A percentile compares a stretch with the other conserved stretches of the same genome.
Conservation (phyloP, 164 flowering plant genomes). For the grape (Vitis vinifera) region DNA sequence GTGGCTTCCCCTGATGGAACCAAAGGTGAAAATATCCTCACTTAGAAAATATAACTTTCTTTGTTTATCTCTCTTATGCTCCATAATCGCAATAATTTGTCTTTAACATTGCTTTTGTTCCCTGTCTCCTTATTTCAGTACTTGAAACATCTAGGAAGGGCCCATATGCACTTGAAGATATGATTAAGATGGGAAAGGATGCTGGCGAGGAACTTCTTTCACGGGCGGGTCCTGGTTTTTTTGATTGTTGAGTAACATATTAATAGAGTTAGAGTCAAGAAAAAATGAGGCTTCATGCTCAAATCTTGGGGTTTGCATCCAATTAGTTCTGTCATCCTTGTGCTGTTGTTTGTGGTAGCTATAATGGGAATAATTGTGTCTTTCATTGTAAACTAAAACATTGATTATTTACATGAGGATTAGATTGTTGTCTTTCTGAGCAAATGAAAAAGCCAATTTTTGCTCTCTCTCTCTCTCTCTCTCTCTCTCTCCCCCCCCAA, state of each 20-base stretch:
- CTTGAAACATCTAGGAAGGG: constrained; percentile 90
- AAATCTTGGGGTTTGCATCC: too few species aligned
- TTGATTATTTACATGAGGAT: too few species aligned
- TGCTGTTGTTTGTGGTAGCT: too few species aligned
- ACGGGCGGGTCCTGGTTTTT: constrained; percentile 81
- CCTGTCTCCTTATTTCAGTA: constrained; percentile 43
- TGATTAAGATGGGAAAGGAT: constrained; percentile 88
- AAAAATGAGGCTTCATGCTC: too few species aligned
- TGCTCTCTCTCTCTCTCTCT: too few species aligned
- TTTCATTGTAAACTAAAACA: too few species aligned
- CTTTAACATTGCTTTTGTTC: not conserved
- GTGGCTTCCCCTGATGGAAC: constrained; percentile 98
- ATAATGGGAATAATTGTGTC: too few species aligned
- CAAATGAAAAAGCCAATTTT: too few species aligned
- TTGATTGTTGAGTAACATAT: constrained; percentile 33
- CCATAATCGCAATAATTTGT: not conserved
- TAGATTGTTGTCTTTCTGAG: too few species aligned
- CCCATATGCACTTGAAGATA: constrained; percentile 64
- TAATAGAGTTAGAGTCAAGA: not conserved
- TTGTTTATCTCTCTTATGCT: not conserved
- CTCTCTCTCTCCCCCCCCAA: too few species aligned
- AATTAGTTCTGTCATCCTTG: too few species aligned
- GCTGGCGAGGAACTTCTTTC: constrained; percentile 91
- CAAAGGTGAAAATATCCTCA: constrained; percentile 42
- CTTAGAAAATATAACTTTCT: not conserved